Evolutionary conservation across 441 rosid species (phyloP), one percentile per base, ranked within the genome.

Genomic region (Iberis amara): DNA sequence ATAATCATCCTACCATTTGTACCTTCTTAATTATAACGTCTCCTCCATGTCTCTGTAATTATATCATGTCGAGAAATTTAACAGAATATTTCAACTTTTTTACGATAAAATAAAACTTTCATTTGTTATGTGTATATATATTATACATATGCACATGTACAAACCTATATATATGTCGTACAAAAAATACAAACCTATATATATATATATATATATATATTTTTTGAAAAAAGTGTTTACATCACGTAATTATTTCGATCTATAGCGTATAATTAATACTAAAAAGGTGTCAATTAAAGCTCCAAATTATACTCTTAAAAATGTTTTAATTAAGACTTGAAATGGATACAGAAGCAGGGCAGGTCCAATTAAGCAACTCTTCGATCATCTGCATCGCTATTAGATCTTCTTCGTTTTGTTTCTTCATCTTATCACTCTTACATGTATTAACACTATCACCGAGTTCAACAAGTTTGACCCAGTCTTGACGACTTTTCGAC

Each of bases 351-450:
- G 66, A 53, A 31, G 45, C 33, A 43, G 68, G 77, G 62, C 77
- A 76, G 7, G 78, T 75, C 81, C 82, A 79, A 23, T 72, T 73
- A 1, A 83, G 91, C 7, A 86, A 59, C 57, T 86, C 95, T 52
- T 86, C 89, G 38, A 86, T 78, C 95, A 83, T 83, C 66, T 86
- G 92, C 85, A 79, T 50, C 7, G 89, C 76, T 47, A 83, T 43
- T 23, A 59, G 66, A 48, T 83, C 85, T 43, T 79, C 92, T 30
- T 83, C 92, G 55, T 56, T 9, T 64, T 53, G 6, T 66, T 62
- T 70, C 56, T 68, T 45, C 58, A 41, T 39, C 43, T 47, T 49
- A 24, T 38, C 24, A 44, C 5, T 39, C 30, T 23, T 52, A 39
- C 12, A 27, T 13, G 27, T 47, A n/a, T 33, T 55, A 1, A 52